A percentile compares a stretch with the other conserved stretches of the same genome.
These are phyloP conservation scores for Striga hermonthica DNA, from an alignment of 305 asterid species.

Conservation along the genomic window DNA sequence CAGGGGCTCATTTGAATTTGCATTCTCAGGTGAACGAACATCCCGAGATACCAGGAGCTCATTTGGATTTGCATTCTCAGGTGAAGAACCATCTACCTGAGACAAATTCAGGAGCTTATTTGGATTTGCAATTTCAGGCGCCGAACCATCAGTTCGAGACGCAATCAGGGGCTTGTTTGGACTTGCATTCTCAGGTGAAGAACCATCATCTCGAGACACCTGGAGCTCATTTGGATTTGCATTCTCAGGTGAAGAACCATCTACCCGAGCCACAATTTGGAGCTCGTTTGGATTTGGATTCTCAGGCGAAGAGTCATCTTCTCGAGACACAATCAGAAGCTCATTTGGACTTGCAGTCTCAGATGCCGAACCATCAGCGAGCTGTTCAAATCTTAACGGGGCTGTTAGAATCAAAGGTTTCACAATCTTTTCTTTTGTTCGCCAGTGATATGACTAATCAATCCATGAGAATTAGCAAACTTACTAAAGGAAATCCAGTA, in stretches of 20 bases:
- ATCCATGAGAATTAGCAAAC: not conserved
- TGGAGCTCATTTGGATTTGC: conserved; percentile 34
- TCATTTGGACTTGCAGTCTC: conserved; percentile 34
- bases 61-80: no score
- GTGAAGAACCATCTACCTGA: no score
- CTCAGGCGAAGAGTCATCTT: no score
- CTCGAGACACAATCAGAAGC: conserved; percentile 33
- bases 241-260: conserved; percentile 31
- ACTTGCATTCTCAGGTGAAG: no score
- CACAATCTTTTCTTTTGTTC: conserved; percentile 18
- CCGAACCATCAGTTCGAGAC: no score
- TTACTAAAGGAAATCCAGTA: not conserved
- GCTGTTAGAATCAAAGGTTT: conserved; percentile 38
- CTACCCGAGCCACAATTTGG: not conserved
- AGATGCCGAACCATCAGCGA: conserved; percentile 35
- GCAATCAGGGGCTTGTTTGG: no score
- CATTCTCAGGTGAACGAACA: no score
- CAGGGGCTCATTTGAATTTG: not conserved
- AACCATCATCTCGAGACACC: no score
- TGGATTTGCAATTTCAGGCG: no score
- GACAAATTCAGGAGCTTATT: no score
- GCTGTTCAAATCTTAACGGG: conserved; percentile 39
- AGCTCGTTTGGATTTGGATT: no score
- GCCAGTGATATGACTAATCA: not conserved
- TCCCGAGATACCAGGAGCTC: no score